Evolutionary conservation across 805 yeast species (phyloP), one percentile per base, ranked within the genome.

Genomic region (Candida jianshihensis): DNA sequence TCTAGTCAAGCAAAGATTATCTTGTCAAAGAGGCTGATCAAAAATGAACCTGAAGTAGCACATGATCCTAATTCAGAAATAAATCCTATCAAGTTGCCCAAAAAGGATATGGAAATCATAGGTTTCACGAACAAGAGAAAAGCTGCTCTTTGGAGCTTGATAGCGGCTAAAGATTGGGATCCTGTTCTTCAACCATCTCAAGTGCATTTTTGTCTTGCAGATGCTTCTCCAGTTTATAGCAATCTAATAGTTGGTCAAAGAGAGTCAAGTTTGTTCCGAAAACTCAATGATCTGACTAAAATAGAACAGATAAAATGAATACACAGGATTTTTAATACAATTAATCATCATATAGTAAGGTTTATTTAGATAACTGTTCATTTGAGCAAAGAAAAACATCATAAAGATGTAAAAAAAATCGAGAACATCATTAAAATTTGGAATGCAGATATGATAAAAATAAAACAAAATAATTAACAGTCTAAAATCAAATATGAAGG

Each of bases 91-190:
- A 64, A 70, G 35, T 46, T 74, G 14, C 19, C 38, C 5, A 61
- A 63, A 4, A 48, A 52, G 5, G 58, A 64, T 24, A 52, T 67
- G 35, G 60, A 64, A 5, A 61, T 66, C 0, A 53, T 70, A 26
- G 79, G 90, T 0, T 55, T 75, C 16, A 73, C 82, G 3, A 64
- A 95, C 39, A 59, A 59, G 35, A 69, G 97, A 37, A 87, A 87
- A 53, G 75, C 88, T 1, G 75, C 85, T 0, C 66, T 89, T 20
- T 88, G 95, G 86, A 70, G 71, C 45, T 54, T 88, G 19, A 54
- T 88, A 19, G 79, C 96, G 0, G 81, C 87, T 6, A 73, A 73
- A 38, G 84, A 82, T 51, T 78, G 95, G 82, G 68, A 69, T 26
- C 49, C 51, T 1, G 49, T 46, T 12, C 40, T 45, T 3, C 48